phyloP scores from a whole-genome alignment of 2,329 filamentous ascomycete species.

The Fusarium bulbicola region DNA sequence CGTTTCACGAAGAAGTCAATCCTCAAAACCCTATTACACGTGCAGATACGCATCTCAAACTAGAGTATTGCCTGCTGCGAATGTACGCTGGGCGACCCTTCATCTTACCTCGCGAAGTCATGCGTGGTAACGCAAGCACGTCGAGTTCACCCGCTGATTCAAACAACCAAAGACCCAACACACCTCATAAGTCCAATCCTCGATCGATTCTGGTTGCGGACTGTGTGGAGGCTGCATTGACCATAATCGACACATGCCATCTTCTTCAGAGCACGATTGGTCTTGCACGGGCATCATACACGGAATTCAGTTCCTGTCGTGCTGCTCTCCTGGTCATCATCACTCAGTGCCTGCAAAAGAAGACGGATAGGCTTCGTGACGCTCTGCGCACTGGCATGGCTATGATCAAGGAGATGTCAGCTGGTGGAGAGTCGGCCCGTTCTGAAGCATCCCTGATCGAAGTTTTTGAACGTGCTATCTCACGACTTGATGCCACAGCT shows the following conservation, averaged over 20 bases:
- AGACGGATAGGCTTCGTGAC: conserved; percentile 53
- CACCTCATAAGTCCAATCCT: conserved; percentile 44
- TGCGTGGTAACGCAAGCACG: conserved; percentile 41
- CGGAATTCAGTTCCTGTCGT: conserved; percentile 64
- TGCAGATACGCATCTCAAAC: conserved; percentile 59
- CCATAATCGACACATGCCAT: conserved; percentile 60
- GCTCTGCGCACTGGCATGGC: conserved; percentile 59
- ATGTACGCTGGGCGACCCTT: conserved; percentile 65
- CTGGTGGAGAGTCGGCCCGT: conserved; percentile 61
- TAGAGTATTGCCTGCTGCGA: conserved; percentile 62
- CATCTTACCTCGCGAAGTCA: conserved; percentile 52
- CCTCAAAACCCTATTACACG: conserved; percentile 54
- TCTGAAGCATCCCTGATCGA: conserved; percentile 63
- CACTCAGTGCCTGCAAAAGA: conserved; percentile 50
- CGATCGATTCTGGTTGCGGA: conserved; percentile 57
- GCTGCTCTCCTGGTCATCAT: conserved; percentile 61
- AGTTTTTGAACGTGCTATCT: conserved; percentile 59
- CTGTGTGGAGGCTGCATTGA: conserved; percentile 62
- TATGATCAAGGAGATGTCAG: conserved; percentile 63
- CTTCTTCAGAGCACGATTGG: conserved; percentile 60
- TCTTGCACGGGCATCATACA: conserved; percentile 63
- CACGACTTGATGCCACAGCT: conserved; percentile 55
- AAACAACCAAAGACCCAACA: conserved; percentile 40
- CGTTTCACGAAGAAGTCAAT: conserved; percentile 50
- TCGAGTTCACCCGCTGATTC: conserved; percentile 45